Evolutionary conservation across 2,329 filamentous ascomycete genomes (phyloP).

Genomic region (Calonectria hongkongensis): DNA sequence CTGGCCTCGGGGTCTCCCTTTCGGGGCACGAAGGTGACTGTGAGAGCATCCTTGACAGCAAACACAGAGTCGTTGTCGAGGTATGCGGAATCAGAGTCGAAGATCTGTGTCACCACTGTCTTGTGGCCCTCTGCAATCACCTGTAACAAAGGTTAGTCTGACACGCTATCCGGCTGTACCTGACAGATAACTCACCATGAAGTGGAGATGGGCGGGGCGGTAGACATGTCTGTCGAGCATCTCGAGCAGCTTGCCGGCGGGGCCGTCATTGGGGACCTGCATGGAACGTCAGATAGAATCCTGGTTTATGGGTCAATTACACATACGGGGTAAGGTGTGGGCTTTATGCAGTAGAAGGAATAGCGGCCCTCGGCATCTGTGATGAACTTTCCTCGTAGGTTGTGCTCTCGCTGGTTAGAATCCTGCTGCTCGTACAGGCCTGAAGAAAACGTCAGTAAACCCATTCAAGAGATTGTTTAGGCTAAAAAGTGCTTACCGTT

Average conservation of each 20-base stretch:
- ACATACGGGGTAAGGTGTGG: conserved; percentile 72
- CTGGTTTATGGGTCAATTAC: conserved; percentile 24
- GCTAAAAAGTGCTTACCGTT: conserved; percentile 69
- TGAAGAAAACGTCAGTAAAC: conserved; percentile 34
- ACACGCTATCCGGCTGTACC: fast-evolving
- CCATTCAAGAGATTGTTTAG: background rate
- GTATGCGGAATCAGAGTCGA: conserved; percentile 47
- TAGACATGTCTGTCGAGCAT: conserved; percentile 74
- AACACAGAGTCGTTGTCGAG: conserved; percentile 51
- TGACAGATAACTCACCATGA: conserved; percentile 64
- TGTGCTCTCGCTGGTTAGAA: conserved; percentile 80
- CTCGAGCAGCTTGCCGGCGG: conserved; percentile 70
- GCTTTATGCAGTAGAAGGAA: conserved; percentile 76
- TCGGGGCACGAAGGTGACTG: conserved; percentile 47
- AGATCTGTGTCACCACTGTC: conserved; percentile 81
- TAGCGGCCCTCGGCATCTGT: conserved; percentile 81
- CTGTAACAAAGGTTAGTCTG: conserved; percentile 40
- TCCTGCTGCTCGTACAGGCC: conserved; percentile 84
- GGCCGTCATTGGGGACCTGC: conserved; percentile 68
- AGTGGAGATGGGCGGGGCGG: conserved; percentile 77
- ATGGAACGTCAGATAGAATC: background rate
- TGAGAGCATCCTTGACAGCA: conserved; percentile 50
- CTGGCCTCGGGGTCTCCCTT: conserved; percentile 47
- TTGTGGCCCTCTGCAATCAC: conserved; percentile 75
- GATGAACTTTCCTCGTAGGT: conserved; percentile 82